Percentiles rank a stretch among this genome's conserved stretches.
Conservation (phyloP, 2,329 filamentous ascomycete genomes). For the Fusarium citri region DNA sequence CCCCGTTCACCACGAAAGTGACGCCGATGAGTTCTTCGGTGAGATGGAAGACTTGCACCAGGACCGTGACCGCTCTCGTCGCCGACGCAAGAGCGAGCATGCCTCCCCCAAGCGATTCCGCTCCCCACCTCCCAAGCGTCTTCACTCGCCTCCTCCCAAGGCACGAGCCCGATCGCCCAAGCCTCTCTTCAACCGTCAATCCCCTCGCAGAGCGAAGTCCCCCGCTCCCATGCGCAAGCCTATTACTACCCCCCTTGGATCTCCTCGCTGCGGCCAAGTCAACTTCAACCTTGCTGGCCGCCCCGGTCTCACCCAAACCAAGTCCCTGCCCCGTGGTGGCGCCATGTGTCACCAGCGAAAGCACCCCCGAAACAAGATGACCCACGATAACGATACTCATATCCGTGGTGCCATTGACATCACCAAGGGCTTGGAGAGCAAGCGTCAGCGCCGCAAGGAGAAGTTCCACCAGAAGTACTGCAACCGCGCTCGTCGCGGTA, state of each 20-base stretch:
- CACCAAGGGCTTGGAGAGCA: constrained; percentile 94
- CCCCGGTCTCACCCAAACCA: constrained; percentile 79
- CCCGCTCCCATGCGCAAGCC: constrained; percentile 75
- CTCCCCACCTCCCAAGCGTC: constrained; percentile 56
- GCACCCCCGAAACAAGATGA: constrained; percentile 55
- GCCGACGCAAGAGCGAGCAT: constrained; percentile 62
- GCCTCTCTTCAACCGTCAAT: constrained; percentile 72
- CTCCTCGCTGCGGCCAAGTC: constrained; percentile 55
- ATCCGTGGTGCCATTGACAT: constrained; percentile 96
- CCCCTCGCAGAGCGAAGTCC: constrained; percentile 76
- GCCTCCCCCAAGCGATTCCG: constrained; percentile 59
- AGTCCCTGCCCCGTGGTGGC: constrained; percentile 85
- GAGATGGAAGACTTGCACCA: constrained; percentile 75
- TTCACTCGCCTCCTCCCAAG: constrained; percentile 57
- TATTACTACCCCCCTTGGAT: constrained; percentile 52
- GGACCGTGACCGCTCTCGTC: constrained; percentile 63
- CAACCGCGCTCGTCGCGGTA: constrained; percentile 80
- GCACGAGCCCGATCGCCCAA: constrained; percentile 61
- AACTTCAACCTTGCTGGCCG: constrained; percentile 61
- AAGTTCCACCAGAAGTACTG: constrained; percentile 92
- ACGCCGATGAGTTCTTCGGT: constrained; percentile 76
- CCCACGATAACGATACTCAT: constrained; percentile 65
- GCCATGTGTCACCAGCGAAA: constrained; percentile 73
- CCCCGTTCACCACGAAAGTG: constrained; percentile 70
- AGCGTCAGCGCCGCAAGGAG: constrained; percentile 91